Percentiles rank a stretch among this genome's conserved stretches.
phyloP scores from a whole-genome alignment of 495 filamentous ascomycete species.

The Penicillium crystallinum region DNA sequence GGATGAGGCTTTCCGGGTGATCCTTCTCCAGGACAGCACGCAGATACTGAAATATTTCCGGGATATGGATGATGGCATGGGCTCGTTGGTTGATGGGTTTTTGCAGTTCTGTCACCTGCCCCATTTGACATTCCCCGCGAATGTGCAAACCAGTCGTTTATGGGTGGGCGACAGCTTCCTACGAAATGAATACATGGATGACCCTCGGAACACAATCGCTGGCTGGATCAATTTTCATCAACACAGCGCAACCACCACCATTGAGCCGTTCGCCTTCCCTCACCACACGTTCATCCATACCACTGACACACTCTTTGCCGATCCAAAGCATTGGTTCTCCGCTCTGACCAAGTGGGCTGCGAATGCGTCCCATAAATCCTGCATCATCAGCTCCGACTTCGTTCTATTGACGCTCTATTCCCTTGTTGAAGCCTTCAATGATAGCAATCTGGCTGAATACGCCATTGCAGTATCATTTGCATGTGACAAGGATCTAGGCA shows the following conservation, averaged over 20 bases:
- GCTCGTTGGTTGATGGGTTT: slow-evolving; percentile 59
- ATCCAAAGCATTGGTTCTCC: slow-evolving; percentile 37
- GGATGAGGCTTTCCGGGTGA: slow-evolving; percentile 72
- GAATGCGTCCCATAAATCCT: slow-evolving; percentile 9
- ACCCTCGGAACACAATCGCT: slow-evolving; percentile 17
- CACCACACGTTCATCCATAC: slow-evolving; percentile 32
- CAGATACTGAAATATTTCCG: slow-evolving; percentile 40
- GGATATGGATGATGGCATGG: slow-evolving; percentile 62
- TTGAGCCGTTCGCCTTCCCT: slow-evolving; percentile 20
- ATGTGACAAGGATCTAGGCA: slow-evolving; percentile 50
- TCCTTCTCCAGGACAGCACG: slow-evolving; percentile 41
- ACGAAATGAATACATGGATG: slow-evolving; percentile 38
- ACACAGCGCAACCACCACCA: slow-evolving; percentile 12
- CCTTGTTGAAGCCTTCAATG: slow-evolving; percentile 39
- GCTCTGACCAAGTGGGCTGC: slow-evolving; percentile 33
- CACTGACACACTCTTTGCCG: slow-evolving; percentile 37
- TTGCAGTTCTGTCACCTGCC: slow-evolving; percentile 67
- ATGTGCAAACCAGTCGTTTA: slow-evolving; percentile 17
- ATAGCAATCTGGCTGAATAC: slow-evolving; percentile 62
- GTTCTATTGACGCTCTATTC: slow-evolving; percentile 49
- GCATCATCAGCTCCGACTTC: slow-evolving; percentile 40
- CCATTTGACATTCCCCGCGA: slow-evolving; percentile 24
- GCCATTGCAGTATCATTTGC: slow-evolving; percentile 63
- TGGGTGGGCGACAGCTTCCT: slow-evolving; percentile 45
- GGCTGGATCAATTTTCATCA: slow-evolving; percentile 19